Evolutionary conservation across 495 filamentous ascomycete genomes (phyloP).

Genomic region (Sabuloglossum arenarium): DNA sequence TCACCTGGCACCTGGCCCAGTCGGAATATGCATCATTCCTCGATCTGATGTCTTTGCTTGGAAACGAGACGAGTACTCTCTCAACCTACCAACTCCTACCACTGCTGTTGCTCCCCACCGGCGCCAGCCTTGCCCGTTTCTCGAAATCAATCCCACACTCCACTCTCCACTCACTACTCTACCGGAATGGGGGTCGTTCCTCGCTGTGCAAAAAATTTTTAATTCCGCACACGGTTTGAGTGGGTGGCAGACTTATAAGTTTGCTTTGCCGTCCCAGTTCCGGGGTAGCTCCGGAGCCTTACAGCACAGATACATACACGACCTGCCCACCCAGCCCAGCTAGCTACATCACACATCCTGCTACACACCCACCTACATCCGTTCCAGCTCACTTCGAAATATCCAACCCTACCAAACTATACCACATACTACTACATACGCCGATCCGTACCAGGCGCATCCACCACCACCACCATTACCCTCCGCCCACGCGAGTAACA

Average conservation of each 20-base stretch:
- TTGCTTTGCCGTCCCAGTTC: background rate
- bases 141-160: background rate
- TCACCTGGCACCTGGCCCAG: background rate
- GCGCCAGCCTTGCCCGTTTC: background rate
- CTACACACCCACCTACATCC: background rate
- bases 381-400: background rate
- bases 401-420: too few species aligned
- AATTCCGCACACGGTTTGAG: background rate
- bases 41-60: background rate
- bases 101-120: too few species aligned
- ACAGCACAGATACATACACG: background rate
- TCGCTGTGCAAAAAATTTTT: background rate
- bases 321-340: background rate
- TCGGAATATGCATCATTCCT: background rate
- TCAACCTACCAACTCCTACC: background rate
- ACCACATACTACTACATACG: too few species aligned
- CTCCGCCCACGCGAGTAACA: background rate
- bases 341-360: background rate
- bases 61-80: too few species aligned
- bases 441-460: too few species aligned
- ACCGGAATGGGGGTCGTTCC: background rate
- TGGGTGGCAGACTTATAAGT: background rate
- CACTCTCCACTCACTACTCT: background rate
- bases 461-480: too few species aligned
- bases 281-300: background rate